Evolutionary conservation across 2,329 filamentous ascomycete genomes (phyloP), one percentile per base, ranked within the genome.

Genomic region (Byssothecium circinans): DNA sequence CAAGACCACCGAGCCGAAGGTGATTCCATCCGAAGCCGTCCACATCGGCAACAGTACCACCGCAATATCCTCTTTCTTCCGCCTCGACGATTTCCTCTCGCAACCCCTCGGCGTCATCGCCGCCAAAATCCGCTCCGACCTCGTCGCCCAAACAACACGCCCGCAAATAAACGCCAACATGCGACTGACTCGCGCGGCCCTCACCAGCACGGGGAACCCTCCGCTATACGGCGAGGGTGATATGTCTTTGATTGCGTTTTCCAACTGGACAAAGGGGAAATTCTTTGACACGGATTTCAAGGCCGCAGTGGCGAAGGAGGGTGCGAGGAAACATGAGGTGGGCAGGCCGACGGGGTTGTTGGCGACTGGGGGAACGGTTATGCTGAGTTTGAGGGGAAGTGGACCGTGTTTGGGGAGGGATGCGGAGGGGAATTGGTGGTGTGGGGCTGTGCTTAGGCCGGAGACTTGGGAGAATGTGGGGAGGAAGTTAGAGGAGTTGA

Each of bases 51-150:
- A 64, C 39, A 49, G 46, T 20, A 44, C 43, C 1, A 32, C 37
- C 1, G 43, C 18, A 2, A 43, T 58, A 3, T 14, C 33, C 34
- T 44, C 49, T 4, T 49, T 53, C 19, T 56, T 60, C 23, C 41
- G 40, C 0, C 35, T 56, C 7, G 10, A 46, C 8, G 50, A 61
- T 5, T 25, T 64, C 6, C 45, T 59, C 6, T 19, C 32, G 3
- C 25, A 53, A 10, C 57, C 62, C 0, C 49, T 65, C 8, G 60
- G 61, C 17, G 50, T 54, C 23, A 2, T 64, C 18, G 62, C 61
- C 2, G 57, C 60, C 1, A 55, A 52, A 3, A 38, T 65, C n/a
- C 54, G 62, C 35, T 43, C 42, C 14, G 56, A 62, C 20, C 47
- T 65, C 23, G 45, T 52, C 12, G 25, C 19, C 8, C 61, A 65